A percentile compares a stretch with the other conserved stretches of the same genome.
Evolutionary conservation across 139 green algal genomes (phyloP).

Genomic region (Ostreobium quekettii): DNA sequence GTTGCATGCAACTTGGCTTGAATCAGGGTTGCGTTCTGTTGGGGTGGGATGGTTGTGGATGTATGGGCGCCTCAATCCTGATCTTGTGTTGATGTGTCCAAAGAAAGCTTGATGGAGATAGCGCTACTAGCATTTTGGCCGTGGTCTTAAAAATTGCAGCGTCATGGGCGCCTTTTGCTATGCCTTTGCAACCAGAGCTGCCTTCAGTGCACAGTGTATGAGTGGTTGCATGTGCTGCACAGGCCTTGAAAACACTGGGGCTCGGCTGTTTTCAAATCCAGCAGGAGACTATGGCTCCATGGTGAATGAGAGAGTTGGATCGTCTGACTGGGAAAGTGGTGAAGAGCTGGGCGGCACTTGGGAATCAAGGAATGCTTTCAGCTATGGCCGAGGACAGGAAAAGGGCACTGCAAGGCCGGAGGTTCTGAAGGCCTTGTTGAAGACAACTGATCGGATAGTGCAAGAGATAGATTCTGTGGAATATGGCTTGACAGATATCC

Average conservation of each 20-base stretch:
- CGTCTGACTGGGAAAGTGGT: constrained; percentile 55
- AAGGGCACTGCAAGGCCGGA: constrained; percentile 63
- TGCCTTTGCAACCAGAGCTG: too few species aligned
- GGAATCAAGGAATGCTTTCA: constrained; percentile 88
- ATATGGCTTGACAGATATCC: constrained; percentile 97
- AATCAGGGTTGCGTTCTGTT: too few species aligned
- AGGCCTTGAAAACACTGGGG: constrained; percentile 53
- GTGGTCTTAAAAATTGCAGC: too few species aligned
- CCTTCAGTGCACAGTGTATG: too few species aligned
- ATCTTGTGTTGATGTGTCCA: too few species aligned
- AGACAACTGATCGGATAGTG: constrained; percentile 76
- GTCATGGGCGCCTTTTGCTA: too few species aligned
- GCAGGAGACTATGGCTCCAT: constrained; percentile 93
- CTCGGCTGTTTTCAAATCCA: constrained; percentile 91
- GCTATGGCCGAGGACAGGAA: constrained; percentile 73
- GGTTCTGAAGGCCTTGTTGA: constrained; percentile 62
- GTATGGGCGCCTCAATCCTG: too few species aligned
- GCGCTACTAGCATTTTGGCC: too few species aligned
- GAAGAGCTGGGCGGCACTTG: constrained; percentile 92
- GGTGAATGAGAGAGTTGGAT: constrained; percentile 95
- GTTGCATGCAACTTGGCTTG: too few species aligned
- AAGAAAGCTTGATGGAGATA: too few species aligned
- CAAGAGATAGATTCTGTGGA: constrained; percentile 95
- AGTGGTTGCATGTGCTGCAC: too few species aligned
- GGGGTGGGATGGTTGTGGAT: too few species aligned